Base-by-base conservation (phyloP, 257 asterid species). In the Solanum sparsipilum region DNA sequence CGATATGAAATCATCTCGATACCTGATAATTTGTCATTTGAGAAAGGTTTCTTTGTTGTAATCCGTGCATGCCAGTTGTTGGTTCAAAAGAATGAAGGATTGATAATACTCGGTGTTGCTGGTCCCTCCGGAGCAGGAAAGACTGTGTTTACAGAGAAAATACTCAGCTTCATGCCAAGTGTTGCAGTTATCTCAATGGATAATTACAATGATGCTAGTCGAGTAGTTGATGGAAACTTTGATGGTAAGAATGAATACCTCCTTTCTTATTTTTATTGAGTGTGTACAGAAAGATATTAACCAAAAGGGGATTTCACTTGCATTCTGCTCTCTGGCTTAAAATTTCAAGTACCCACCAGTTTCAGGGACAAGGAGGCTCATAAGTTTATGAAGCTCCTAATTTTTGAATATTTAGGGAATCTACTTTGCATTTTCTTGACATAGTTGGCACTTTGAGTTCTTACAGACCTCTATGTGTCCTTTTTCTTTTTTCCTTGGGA, bases 101-200 rank as follows among this genome's bases (percentile, higher is more conserved):
- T 97, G 68, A 84, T 94, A 87, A 67, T 97, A 75, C 90, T 97
- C 46, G 99, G 99, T 10, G 90, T 96, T 38, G 99, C 99, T 7
- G 99, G 99, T 52, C 99, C 99, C 65, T 97, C 99, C 29, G 99
- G 99, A 58, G 98, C 99, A 71, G 99, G 99, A 86, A 97, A 97
- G 93, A 95, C 99, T 85, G 93, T 94, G 31, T 88, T 93, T 87
- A 93, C 94, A 32, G 96, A 93, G 90, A 93, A 92, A 92, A 93
- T 97, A 83, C 88, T 94, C 31, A 96, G 92, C 90, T 95, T 96
- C 88, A 94, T 97, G 99, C 99, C 99, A 25, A 94, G 94, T 90
- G 90, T 97, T 87, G 98, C 97, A 41, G 96, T 97, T 88, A 97
- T 97, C 88, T 96, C 99, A 84, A 97, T 97, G 99, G 99, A 97